phyloP scores from a whole-genome alignment of 352 stramenopile species.

The Globisporangium recalcitrans region DNA sequence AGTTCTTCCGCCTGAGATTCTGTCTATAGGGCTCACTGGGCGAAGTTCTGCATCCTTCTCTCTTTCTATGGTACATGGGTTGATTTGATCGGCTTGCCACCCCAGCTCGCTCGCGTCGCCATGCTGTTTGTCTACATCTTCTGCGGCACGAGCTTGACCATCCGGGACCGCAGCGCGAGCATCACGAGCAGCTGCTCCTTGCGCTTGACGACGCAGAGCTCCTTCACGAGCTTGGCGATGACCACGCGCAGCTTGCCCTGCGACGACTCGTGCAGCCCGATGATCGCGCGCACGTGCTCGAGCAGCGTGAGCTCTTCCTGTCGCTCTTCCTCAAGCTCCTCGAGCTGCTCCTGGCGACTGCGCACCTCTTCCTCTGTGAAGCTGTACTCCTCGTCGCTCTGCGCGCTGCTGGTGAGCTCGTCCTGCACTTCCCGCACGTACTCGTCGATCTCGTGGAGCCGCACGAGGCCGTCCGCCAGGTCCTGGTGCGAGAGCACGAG shows the following conservation, averaged over 20 bases:
- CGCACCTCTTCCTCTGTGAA: slow-evolving; percentile 26
- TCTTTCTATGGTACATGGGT: slow-evolving; percentile 1
- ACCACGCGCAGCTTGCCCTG: slow-evolving; percentile 38
- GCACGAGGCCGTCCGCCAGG: slow-evolving; percentile 41
- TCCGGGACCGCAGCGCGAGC: slow-evolving; percentile 40
- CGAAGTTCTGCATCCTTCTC: not conserved
- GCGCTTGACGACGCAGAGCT: slow-evolving; percentile 35
- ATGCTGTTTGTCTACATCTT: slow-evolving; percentile 27
- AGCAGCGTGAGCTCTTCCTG: slow-evolving; percentile 55
- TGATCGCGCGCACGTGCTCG: slow-evolving; percentile 41
- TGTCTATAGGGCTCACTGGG: not conserved
- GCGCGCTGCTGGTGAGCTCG: slow-evolving; percentile 22
- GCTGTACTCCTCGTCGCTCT: slow-evolving; percentile 18
- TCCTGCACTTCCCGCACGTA: slow-evolving; percentile 46
- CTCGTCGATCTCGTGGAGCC: slow-evolving; percentile 61
- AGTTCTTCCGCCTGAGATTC: not conserved
- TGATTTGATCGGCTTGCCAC: not conserved
- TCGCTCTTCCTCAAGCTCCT: slow-evolving; percentile 58
- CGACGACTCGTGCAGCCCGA: slow-evolving; percentile 36
- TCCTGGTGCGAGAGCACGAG: slow-evolving; percentile 46
- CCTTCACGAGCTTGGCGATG: slow-evolving; percentile 33
- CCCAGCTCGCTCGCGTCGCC: not conserved
- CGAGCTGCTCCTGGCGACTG: slow-evolving; percentile 38
- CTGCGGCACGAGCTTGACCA: slow-evolving; percentile 42
- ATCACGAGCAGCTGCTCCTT: slow-evolving; percentile 51